Percentiles rank a stretch among this genome's conserved stretches.
phyloP scores from a whole-genome alignment of 2,329 filamentous ascomycete genomes.

The Exophiala spinifera region DNA sequence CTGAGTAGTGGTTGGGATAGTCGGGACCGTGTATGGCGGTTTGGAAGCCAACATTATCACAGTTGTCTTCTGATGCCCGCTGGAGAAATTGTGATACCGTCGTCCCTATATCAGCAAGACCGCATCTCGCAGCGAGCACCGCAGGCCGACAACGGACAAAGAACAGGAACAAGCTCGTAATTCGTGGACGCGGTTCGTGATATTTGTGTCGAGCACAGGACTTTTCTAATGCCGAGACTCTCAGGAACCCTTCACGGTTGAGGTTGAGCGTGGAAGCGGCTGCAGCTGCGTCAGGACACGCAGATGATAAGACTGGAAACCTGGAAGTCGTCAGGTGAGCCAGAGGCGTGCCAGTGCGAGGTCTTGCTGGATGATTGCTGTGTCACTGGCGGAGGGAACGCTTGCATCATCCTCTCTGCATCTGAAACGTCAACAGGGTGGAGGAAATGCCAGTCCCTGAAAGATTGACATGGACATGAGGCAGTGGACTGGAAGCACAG shows the following conservation, averaged over 20 bases:
- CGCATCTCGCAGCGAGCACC: conserved; percentile 2
- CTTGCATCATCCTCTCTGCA: conserved; percentile 3
- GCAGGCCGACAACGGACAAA: neutral
- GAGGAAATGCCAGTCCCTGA: neutral
- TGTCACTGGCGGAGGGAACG: neutral
- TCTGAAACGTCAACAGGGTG: conserved; percentile 5
- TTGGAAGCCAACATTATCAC: conserved; percentile 44
- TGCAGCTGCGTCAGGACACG: conserved; percentile 1
- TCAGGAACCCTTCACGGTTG: neutral
- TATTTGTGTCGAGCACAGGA: conserved; percentile 5
- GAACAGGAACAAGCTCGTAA: neutral
- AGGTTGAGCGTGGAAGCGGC: neutral
- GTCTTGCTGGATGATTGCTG: neutral
- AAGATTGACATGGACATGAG: neutral
- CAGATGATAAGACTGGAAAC: neutral
- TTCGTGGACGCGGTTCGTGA: neutral
- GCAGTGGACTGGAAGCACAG: conserved; percentile 2
- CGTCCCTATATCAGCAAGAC: conserved; percentile 8
- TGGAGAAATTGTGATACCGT: neutral
- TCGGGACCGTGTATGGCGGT: conserved; percentile 34
- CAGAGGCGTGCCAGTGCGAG: neutral
- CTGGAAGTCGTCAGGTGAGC: neutral
- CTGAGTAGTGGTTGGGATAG: conserved; percentile 30
- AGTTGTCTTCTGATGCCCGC: neutral
- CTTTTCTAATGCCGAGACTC: neutral